Conservation (phyloP, 371 early-diverging fungal species). For the Coemansia linderi region DNA sequence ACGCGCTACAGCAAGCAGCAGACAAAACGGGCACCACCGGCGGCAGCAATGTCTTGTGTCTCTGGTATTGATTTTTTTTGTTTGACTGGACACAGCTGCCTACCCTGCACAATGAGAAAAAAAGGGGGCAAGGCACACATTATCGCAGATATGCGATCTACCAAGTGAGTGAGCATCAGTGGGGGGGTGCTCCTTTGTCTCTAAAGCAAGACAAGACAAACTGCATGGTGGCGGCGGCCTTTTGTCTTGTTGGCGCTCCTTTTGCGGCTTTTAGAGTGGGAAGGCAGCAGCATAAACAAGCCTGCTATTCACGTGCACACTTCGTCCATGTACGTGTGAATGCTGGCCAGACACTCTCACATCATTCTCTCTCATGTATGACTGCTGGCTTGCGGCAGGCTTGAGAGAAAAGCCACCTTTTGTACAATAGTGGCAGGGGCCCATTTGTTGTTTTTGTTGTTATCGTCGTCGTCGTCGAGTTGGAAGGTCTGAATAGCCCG, state of each 20-base stretch:
- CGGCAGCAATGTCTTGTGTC: background rate
- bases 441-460: background rate
- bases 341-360: background rate
- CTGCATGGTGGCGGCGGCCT: background rate
- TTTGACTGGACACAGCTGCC: no score
- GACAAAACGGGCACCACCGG: background rate
- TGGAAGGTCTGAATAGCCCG: background rate
- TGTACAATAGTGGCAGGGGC: background rate
- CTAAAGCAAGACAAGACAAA: background rate
- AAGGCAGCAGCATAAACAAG: background rate
- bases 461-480: background rate
- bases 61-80: background rate
- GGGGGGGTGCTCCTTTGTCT: background rate
- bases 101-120: background rate
- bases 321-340: background rate
- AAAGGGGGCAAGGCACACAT: background rate
- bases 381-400: background rate
- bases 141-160: no score
- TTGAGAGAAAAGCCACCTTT: background rate
- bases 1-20: background rate
- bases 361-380: background rate
- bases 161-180: background rate
- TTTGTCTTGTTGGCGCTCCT: background rate
- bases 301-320: background rate
- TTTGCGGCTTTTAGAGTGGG: background rate